phyloP scores from a whole-genome alignment of 2,329 filamentous ascomycete species.

The Aspergillus tubingensis region DNA sequence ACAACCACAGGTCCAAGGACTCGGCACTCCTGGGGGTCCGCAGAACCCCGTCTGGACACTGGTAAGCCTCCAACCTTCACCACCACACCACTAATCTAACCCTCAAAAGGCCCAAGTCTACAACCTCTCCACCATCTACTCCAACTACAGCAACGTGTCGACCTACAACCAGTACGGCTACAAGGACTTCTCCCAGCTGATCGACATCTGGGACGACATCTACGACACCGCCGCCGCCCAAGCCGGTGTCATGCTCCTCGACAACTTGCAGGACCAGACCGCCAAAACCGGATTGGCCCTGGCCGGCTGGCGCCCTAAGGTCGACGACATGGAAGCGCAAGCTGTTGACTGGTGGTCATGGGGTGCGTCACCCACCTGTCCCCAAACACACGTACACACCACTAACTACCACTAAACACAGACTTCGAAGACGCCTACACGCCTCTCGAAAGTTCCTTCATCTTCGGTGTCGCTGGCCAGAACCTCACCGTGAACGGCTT shows the following conservation, averaged over 20 bases:
- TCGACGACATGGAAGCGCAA: conserved; percentile 55
- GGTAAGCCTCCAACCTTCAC: not conserved
- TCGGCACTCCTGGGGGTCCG: conserved; percentile 40
- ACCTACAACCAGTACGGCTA: conserved; percentile 62
- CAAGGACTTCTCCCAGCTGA: conserved; percentile 52
- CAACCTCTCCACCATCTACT: conserved; percentile 57
- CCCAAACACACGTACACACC: not conserved
- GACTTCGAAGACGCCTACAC: conserved; percentile 62
- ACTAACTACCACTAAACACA: not conserved
- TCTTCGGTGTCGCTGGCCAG: conserved; percentile 56
- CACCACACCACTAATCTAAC: not conserved
- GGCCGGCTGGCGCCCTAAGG: conserved; percentile 62
- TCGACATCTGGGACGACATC: conserved; percentile 54
- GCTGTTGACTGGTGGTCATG: conserved; percentile 61
- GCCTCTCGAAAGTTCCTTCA: conserved; percentile 58
- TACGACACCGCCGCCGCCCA: conserved; percentile 51
- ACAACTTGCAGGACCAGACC: conserved; percentile 64
- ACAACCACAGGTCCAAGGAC: conserved; percentile 43
- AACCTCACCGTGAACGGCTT: conserved; percentile 65
- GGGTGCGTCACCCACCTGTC: not conserved
- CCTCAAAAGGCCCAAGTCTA: conserved; percentile 56
- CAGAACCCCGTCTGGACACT: conserved; percentile 60
- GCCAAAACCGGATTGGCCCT: conserved; percentile 58
- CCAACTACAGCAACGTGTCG: conserved; percentile 59
- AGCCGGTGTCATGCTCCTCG: conserved; percentile 57